Evolutionary conservation across 768 basidiomycete genomes (phyloP), one percentile per base, ranked within the genome.

Genomic region (Boletus reticulatus): DNA sequence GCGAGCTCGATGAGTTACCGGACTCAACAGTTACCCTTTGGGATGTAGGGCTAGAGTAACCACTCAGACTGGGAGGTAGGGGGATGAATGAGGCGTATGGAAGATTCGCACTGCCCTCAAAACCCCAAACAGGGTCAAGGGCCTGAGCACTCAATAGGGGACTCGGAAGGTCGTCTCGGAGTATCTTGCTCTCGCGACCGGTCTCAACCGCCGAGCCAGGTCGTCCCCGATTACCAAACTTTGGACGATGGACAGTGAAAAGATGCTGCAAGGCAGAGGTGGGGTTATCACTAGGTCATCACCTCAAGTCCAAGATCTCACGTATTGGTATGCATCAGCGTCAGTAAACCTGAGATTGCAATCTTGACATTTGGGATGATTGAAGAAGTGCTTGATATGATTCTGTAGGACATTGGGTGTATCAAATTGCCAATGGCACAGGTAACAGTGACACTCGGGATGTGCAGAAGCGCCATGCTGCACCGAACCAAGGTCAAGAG

Each of bases 311-410:
- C 24, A 29, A 20, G 48, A 37, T 27, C 72, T 52, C 54, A 80
- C 80, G 46, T 73, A 61, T 55, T 72, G 66, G 55, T 75, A 70
- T 3, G 69, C 67, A 43, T 69, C 69, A 24, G 71, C 64, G 53
- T 78, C 75, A 43, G 67, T 57, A 53, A 80, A 81, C 31, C 78
- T 76, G 43, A 72, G 48, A n/a, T 67, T 61, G 49, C 81, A 82
- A 31, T 67, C 61, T 24, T 64, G 56, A 52, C 81, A 82, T 50
- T 74, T 76, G 4, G 82, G 78, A 63, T 82, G 81, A 17, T 59
- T 65, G 22, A 70, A 65, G 17, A 81, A 80, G 12, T 69, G 67
- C 19, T 56, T 66, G 60, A 76, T 78, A 56, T 82, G 81, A 31
- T 67, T 68, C 43, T 74, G 69, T 24, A 78, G 56, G 19, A 68